Base-by-base conservation (phyloP, 768 basidiomycete genomes). In the Lactifluus subvellereus region DNA sequence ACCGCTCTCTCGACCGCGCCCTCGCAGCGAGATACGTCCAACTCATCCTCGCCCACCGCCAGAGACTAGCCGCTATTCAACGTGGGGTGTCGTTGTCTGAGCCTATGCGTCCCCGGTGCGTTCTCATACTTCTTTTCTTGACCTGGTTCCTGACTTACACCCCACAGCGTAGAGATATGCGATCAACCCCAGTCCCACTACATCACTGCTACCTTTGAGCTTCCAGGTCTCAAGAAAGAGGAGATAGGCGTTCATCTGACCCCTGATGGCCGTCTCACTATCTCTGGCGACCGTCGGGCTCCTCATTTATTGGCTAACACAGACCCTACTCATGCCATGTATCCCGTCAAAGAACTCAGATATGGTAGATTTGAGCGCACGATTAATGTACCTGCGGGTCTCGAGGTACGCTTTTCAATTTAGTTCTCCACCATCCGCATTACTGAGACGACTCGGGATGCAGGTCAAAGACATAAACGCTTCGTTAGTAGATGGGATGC, bases 191-290 rank as follows among this genome's bases (percentile, higher is more conserved):
- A 76, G 1, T 67, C 69, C n/a, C 78, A 78, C 64, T 61, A 67
- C 20, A 77, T 83, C 32, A 81, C 79, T 2, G 82, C 81, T 10
- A 77, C 77, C 6, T 82, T 85, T 60, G 85, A 84, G 67, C 71
- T 83, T 1, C 83, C 84, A 5, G 82, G 84, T 9, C 69, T 84
- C 57, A 79, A 75, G 57, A 79, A 81, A 57, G 77, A 80, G 48
- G 74, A 77, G 54, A 75, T 84, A 48, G 67, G 72, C 38, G 79
- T 84, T 54, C 77, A 83, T 55, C 70, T 83, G 51, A 68, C 67
- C 20, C 76, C 77, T 45, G 76, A 81, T 62, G 75, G 77, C 61
- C 76, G 74, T 43, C 72, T 86, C 54, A 80, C 74, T 2, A 72
- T 85, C 40, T 78, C 79, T 8, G 82, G 80, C 30, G 77, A 83